phyloP scores from a whole-genome alignment of 2,329 filamentous ascomycete species.

The Leptographium flavum region DNA sequence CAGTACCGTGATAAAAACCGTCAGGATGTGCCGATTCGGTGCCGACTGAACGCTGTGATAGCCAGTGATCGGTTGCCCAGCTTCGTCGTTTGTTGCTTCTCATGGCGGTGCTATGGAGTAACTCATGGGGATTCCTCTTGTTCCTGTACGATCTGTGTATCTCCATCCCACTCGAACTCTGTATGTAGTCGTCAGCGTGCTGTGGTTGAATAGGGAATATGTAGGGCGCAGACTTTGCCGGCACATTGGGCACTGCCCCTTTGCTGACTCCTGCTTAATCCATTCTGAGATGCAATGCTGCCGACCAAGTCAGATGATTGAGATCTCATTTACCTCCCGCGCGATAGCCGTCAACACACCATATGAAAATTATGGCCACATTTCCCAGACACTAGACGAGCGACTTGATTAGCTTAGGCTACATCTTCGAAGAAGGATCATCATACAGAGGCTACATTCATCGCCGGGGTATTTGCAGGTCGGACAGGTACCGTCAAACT shows the following conservation, averaged over 20 bases:
- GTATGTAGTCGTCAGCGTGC: not conserved
- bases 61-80: too few relatives aligned
- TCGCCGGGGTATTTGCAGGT: constrained; percentile 97
- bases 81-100: too few relatives aligned
- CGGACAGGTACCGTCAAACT: constrained; percentile 95
- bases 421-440: not conserved
- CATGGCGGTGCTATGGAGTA: not conserved
- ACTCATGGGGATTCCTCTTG: constrained; percentile 2
- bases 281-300: constrained; percentile 93
- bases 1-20: too few relatives aligned
- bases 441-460: constrained; percentile 76
- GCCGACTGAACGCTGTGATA: too few relatives aligned
- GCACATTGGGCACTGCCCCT: constrained; percentile 95
- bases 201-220: not conserved
- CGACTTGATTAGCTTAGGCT: not conserved
- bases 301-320: not conserved
- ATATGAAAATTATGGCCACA: constrained; percentile 98
- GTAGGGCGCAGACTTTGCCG: constrained; percentile 56
- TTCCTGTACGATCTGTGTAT: constrained; percentile 9
- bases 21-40: too few relatives aligned
- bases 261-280: constrained; percentile 89
- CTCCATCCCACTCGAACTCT: constrained; percentile 20
- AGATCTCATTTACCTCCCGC: too few relatives aligned
- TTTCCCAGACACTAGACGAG: constrained; percentile 66
- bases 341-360: constrained; percentile 30